A percentile compares a stretch with the other conserved stretches of the same genome.
Evolutionary conservation across 495 filamentous ascomycete genomes (phyloP).

Genomic region (Trichoderma asperelloides): DNA sequence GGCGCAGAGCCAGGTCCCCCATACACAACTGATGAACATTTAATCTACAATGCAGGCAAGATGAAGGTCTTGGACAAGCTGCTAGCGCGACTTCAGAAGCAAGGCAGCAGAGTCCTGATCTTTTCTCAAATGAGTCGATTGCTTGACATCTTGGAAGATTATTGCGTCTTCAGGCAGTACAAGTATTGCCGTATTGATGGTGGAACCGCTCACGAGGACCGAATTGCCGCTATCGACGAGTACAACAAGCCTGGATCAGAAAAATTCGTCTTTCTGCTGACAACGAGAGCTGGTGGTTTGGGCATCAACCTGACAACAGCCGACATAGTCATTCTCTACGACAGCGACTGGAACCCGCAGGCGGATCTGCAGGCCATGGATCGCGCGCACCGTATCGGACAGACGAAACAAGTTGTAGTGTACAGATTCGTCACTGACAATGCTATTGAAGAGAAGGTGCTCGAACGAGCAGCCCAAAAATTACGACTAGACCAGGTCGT

Average conservation of each 20-base stretch:
- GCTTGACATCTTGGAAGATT: conserved; percentile 95
- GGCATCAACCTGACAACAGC: conserved; percentile 96
- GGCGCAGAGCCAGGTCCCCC: conserved; percentile 95
- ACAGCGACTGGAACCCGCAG: conserved; percentile 99
- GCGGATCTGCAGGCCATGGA: conserved; percentile 99
- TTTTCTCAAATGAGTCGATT: conserved; percentile 99
- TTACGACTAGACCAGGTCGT: conserved; percentile 96
- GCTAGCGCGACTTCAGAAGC: conserved; percentile 67
- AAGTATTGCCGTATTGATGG: conserved; percentile 98
- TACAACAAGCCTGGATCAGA: conserved; percentile 95
- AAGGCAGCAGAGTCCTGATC: conserved; percentile 89
- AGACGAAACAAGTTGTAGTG: conserved; percentile 95
- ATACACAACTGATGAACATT: conserved; percentile 95
- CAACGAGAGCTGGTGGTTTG: conserved; percentile 91
- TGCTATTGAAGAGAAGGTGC: conserved; percentile 96
- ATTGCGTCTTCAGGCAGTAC: conserved; percentile 89
- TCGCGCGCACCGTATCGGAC: conserved; percentile 93
- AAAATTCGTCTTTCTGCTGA: conserved; percentile 97
- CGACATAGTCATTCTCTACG: conserved; percentile 96
- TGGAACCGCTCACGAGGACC: conserved; percentile 93
- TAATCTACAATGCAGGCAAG: conserved; percentile 89
- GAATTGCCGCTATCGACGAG: conserved; percentile 94
- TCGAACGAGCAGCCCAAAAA: conserved; percentile 96
- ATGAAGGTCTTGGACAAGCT: conserved; percentile 97
- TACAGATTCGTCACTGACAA: conserved; percentile 97